phyloP scores from a whole-genome alignment of 1,139 yeast species.

The Hanseniaspora sp. region DNA sequence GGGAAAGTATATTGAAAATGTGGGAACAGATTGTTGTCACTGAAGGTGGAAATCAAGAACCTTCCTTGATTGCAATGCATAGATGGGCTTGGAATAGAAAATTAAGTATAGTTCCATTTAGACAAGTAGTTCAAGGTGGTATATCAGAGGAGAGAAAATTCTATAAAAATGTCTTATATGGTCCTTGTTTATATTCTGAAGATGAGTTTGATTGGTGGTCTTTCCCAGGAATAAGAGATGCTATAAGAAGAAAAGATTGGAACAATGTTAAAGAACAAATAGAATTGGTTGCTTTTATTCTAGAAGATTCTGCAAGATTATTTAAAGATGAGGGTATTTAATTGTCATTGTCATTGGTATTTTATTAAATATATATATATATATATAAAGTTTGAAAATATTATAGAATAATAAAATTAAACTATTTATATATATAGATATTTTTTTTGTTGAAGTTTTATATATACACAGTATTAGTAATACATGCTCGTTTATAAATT shows the following conservation, averaged over 20 bases:
- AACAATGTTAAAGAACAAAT: slow-evolving; percentile 48
- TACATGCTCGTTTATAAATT: too few species aligned
- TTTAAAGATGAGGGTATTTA: slow-evolving; percentile 17
- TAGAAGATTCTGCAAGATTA: slow-evolving; percentile 28
- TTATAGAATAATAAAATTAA: background rate
- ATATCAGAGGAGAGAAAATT: slow-evolving; percentile 46
- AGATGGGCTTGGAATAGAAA: slow-evolving; percentile 75
- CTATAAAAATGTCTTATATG: slow-evolving; percentile 58
- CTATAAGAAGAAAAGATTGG: slow-evolving; percentile 41
- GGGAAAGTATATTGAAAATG: slow-evolving; percentile 23
- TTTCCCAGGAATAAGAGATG: slow-evolving; percentile 68
- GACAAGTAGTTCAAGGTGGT: slow-evolving; percentile 40
- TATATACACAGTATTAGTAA: too few species aligned
- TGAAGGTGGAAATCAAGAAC: slow-evolving; percentile 42
- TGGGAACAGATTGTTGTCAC: slow-evolving; percentile 26
- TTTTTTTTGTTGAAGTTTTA: too few species aligned
- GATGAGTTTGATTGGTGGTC: slow-evolving; percentile 47
- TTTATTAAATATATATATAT: too few species aligned
- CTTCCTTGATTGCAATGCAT: slow-evolving; percentile 55
- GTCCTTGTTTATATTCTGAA: slow-evolving; percentile 56
- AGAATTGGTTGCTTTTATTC: slow-evolving; percentile 35
- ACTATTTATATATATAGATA: too few species aligned
- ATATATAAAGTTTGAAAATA: background rate
- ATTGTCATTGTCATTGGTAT: background rate
- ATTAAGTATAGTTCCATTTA: slow-evolving; percentile 46